Percentiles rank a stretch among this genome's conserved stretches.
phyloP scores from a whole-genome alignment of 331 rosid genomes.

The Spiraea crenata region DNA sequence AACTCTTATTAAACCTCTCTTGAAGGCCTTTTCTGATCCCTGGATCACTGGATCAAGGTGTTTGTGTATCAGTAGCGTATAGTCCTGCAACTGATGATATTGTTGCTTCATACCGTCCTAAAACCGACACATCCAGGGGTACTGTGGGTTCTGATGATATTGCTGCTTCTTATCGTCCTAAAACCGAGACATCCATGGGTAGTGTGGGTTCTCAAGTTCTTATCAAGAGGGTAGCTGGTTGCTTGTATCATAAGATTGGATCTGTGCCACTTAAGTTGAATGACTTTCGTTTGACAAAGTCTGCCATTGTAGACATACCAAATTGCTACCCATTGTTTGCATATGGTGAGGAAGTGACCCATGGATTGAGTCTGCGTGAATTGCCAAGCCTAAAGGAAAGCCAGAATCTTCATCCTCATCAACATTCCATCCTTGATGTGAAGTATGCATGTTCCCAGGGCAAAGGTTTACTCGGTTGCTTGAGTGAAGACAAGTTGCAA shows the following conservation, averaged over 20 bases:
- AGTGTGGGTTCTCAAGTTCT: conserved; percentile 18
- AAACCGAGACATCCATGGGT: neutral
- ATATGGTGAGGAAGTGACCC: conserved; percentile 7
- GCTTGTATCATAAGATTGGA: conserved; percentile 3
- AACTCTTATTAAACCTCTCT: neutral
- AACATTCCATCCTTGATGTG: conserved; percentile 19
- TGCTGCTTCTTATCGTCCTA: conserved; percentile 1
- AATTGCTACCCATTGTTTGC: conserved; percentile 19
- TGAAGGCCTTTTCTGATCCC: conserved; percentile 15
- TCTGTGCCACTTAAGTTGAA: conserved; percentile 4
- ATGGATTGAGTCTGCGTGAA: conserved; percentile 14
- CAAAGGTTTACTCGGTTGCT: conserved; percentile 15
- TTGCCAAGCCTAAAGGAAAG: conserved; percentile 14
- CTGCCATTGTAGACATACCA: conserved; percentile 12
- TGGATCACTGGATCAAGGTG: conserved; percentile 15
- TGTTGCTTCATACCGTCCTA: conserved; percentile 24
- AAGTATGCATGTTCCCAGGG: conserved; percentile 17
- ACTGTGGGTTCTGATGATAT: conserved; percentile 3
- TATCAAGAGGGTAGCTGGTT: conserved; percentile 14
- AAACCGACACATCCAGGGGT: neutral
- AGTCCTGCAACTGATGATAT: conserved; percentile 16
- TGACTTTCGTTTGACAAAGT: conserved; percentile 8
- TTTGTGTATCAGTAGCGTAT: conserved; percentile 13
- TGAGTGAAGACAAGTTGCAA: conserved; percentile 16
- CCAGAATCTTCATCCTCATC: conserved; percentile 20